Evolutionary conservation across 75 land plant genomes (phyloP).

Genomic region (Selaginella moellendorffii): DNA sequence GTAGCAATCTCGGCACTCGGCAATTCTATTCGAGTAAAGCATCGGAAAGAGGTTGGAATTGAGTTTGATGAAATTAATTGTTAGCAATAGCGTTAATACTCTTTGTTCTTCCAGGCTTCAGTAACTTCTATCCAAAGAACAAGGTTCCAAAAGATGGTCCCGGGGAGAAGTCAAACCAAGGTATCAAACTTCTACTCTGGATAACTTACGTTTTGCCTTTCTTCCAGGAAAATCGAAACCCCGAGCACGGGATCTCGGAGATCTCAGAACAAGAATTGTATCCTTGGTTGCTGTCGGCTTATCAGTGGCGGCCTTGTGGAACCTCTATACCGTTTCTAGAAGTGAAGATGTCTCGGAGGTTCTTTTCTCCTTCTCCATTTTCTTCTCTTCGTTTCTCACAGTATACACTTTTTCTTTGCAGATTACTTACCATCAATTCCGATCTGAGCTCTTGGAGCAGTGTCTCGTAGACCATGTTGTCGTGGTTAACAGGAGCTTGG

Average conservation of each 20-base stretch:
- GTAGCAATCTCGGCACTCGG: background rate
- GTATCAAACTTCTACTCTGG: too few relatives aligned
- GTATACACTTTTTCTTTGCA: background rate
- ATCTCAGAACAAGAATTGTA: too few relatives aligned
- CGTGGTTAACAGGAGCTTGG: slow-evolving; percentile 3
- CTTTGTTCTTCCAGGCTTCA: slow-evolving; percentile 40
- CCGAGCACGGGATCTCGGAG: too few relatives aligned
- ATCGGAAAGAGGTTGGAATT: background rate
- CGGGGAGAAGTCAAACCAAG: slow-evolving; percentile 54
- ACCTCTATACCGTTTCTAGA: too few relatives aligned
- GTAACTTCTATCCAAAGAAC: slow-evolving; percentile 81
- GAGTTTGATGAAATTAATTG: too few relatives aligned
- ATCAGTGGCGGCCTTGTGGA: too few relatives aligned
- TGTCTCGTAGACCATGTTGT: slow-evolving; percentile 7
- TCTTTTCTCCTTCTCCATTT: too few relatives aligned
- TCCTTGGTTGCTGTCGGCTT: too few relatives aligned
- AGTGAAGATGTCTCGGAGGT: too few relatives aligned
- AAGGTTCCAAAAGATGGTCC: slow-evolving; percentile 71
- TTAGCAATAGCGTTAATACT: background rate
- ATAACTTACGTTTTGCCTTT: too few relatives aligned
- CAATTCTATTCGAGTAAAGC: background rate
- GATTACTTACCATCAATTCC: background rate
- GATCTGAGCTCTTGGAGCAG: background rate
- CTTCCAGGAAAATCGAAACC: too few relatives aligned
- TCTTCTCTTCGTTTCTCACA: too few relatives aligned